Evolutionary conservation across 2,329 filamentous ascomycete species (phyloP), one percentile per base, ranked within the genome.

Genomic region (Drechslera avenae): DNA sequence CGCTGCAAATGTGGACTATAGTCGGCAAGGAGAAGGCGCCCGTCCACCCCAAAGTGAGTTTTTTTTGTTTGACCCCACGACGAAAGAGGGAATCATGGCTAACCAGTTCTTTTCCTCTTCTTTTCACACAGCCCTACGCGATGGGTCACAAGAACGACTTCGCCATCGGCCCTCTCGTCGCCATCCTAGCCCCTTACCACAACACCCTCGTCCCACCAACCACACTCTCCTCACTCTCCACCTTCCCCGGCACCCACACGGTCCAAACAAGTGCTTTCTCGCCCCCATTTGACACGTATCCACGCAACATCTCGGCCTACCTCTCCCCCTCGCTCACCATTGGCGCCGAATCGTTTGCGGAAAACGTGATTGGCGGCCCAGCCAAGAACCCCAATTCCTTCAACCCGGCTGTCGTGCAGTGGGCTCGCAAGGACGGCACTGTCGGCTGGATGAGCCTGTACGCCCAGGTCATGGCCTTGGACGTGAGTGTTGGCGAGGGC

Each of bases 91-190:
- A 3, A 1, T 6, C 2, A 28, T 14, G 30, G 5, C 53, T 50
- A 40, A 59, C 37, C 18, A 21, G 7, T 21, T 4, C 19, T 21
- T n/a, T n/a, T n/a, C n/a, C n/a, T n/a, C n/a, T n/a, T n/a, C n/a
- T n/a, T n/a, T 21, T 2, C 39, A 19, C 31, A 1, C 43, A 81
- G 69, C 77, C 79, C 0, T 76, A 80, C 46, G 72, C 77, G n/a
- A 83, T 85, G 78, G 80, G 81, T 0, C 84, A 87, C 57, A 76
- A 78, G 30, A 79, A 79, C 19, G 84, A 87, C 65, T 86, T 83
- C 56, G 79, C 82, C 12, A 83, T 82, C 59, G 79, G 75, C 0
- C 83, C 84, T 0, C 66, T 86, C 1, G 75, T 86, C 36, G 80
- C 84, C 0, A 78, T 84, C 1, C 68, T 86, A 4, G 75, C 82